These are phyloP conservation scores for Gyrodon lividus DNA, from an alignment of 768 basidiomycete species.

Conservation along the genomic window DNA sequence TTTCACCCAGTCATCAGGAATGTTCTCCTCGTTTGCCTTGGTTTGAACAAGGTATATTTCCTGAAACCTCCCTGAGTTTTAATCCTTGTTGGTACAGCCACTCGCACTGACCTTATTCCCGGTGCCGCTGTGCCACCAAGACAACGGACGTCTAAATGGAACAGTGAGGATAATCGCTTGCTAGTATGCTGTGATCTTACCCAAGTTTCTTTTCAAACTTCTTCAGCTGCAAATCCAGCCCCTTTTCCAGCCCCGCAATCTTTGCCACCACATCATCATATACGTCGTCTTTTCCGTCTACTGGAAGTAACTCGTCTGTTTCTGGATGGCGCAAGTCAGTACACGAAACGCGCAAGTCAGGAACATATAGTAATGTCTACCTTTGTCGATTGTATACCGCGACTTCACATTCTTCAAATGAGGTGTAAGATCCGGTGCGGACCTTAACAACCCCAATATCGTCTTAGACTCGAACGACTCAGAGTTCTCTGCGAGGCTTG, in stretches of 20 bases:
- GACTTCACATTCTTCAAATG: constrained; percentile 70
- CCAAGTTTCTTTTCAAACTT: constrained; percentile 66
- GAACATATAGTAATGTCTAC: constrained; percentile 33
- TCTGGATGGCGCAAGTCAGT: constrained; percentile 36
- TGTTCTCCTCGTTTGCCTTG: constrained; percentile 51
- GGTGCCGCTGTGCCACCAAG: constrained; percentile 73
- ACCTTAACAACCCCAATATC: constrained; percentile 70
- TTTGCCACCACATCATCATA: constrained; percentile 79
- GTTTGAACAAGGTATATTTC: constrained; percentile 91
- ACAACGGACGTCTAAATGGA: constrained; percentile 45
- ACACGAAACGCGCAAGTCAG: constrained; percentile 2
- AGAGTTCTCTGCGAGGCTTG: constrained; percentile 58
- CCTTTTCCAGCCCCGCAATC: constrained; percentile 67
- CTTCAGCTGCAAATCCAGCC: constrained; percentile 65
- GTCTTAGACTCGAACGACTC: constrained; percentile 76
- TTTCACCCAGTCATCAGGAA: constrained; percentile 87
- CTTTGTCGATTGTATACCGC: constrained; percentile 63
- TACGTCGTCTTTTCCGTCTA: constrained; percentile 78
- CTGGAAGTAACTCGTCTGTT: constrained; percentile 71
- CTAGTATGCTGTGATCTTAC: constrained; percentile 36
- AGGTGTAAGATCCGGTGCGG: constrained; percentile 75
- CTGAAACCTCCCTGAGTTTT: constrained; percentile 37
- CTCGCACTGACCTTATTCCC: constrained; percentile 68
- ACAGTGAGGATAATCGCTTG: constrained; percentile 16
- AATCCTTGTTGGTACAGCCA: not conserved